These are phyloP conservation scores for Emmonsiellopsis sp. DNA, from an alignment of 2,329 filamentous ascomycete genomes.

Conservation along the genomic window DNA sequence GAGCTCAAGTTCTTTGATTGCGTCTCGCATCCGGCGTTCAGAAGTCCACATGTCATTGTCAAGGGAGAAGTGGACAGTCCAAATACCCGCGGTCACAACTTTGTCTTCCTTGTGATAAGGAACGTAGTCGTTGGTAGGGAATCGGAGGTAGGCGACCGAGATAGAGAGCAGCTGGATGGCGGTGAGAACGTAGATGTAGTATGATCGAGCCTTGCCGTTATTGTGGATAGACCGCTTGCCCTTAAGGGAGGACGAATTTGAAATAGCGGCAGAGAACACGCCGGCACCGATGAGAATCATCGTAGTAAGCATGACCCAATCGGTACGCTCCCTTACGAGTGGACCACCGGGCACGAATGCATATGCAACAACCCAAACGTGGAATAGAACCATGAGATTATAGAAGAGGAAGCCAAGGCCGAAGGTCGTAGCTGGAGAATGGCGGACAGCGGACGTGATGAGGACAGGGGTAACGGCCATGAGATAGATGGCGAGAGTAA, in stretches of 20 bases:
- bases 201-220: constrained; percentile 48
- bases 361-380: constrained; percentile 97
- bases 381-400: constrained; percentile 91
- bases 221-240: constrained; percentile 29
- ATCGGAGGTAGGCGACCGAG: constrained; percentile 75
- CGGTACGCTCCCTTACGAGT: constrained; percentile 84
- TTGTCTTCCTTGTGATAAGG: constrained; percentile 85
- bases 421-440: constrained; percentile 70
- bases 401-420: constrained; percentile 84
- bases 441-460: constrained; percentile 65
- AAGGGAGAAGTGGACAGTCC: constrained; percentile 96
- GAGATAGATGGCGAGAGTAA: constrained; percentile 67
- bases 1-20: constrained; percentile 90
- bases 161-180: constrained; percentile 72
- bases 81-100: constrained; percentile 86
- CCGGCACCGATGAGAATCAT: constrained; percentile 81
- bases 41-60: constrained; percentile 99
- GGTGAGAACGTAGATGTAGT: constrained; percentile 64
- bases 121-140: constrained; percentile 84
- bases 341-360: constrained; percentile 94
- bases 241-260: constrained; percentile 36
- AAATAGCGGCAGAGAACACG: constrained; percentile 58
- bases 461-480: constrained; percentile 71
- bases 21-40: constrained; percentile 83
- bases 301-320: constrained; percentile 84